These are phyloP conservation scores for Sicyos baderoa DNA, from an alignment of 306 rosid species.

Conservation along the genomic window DNA sequence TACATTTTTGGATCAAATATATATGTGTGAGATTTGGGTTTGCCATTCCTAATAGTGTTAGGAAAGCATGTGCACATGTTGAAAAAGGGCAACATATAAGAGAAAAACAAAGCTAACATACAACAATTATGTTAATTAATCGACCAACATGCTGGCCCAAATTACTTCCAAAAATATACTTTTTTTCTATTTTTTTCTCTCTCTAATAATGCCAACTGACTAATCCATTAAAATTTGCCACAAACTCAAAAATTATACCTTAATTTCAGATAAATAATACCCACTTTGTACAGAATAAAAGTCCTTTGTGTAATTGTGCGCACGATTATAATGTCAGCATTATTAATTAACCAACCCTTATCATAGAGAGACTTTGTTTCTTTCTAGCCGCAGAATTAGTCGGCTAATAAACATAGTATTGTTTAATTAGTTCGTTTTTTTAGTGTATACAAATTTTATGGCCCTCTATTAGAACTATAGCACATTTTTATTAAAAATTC, in stretches of 20 bases:
- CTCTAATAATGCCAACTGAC: neutral
- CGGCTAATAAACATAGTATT: constrained; percentile 3
- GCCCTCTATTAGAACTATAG: no score
- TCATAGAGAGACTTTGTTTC: neutral
- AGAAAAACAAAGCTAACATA: neutral
- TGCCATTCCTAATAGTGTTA: constrained; percentile 23
- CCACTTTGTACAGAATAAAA: neutral
- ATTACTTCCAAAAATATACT: neutral
- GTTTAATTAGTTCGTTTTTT: neutral
- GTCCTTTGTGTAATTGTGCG: neutral
- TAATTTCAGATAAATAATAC: neutral
- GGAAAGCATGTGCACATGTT: constrained; percentile 36
- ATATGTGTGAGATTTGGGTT: neutral
- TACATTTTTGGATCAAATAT: neutral
- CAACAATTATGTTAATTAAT: neutral
- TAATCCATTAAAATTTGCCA: neutral
- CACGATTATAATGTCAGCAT: neutral
- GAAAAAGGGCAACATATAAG: neutral
- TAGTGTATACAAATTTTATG: no score
- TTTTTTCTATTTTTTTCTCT: neutral
- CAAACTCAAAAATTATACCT: neutral
- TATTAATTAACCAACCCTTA: neutral
- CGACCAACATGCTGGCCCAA: constrained; percentile 13
- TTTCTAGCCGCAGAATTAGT: neutral
- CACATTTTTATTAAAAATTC: no score